Conservation (phyloP, 768 basidiomycete genomes). For the Tephrocybe sp. region DNA sequence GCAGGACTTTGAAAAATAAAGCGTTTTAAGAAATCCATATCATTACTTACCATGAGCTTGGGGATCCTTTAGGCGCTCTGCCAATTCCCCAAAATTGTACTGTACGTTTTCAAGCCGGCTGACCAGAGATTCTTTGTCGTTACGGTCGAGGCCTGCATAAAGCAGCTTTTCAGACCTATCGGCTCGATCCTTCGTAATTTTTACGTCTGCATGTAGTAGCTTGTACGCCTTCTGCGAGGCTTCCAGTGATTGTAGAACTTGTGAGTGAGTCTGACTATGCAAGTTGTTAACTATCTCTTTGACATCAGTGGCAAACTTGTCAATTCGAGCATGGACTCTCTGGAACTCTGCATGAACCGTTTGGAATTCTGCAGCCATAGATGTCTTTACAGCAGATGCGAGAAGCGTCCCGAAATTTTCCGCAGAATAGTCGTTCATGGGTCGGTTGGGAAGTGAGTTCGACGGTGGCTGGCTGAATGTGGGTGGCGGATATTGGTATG, state of each 20-base stretch:
- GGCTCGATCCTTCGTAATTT: conserved; percentile 8
- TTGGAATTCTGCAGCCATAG: conserved; percentile 7
- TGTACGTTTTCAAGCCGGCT: conserved; percentile 19
- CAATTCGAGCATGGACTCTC: conserved; percentile 5
- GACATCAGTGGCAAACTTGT: conserved; percentile 9
- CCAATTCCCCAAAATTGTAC: conserved; percentile 19
- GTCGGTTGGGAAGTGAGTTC: background rate
- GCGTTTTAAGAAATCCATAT: background rate
- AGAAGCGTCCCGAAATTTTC: background rate
- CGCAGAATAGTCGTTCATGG: background rate
- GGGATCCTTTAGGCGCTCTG: conserved; percentile 20
- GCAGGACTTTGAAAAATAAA: background rate
- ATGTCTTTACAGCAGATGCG: conserved; percentile 5
- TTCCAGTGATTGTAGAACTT: conserved; percentile 5
- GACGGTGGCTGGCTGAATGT: background rate
- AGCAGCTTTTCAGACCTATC: conserved; percentile 18
- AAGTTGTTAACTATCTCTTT: background rate
- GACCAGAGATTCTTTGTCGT: conserved; percentile 14
- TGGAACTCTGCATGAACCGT: conserved; percentile 9
- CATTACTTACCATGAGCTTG: conserved; percentile 14
- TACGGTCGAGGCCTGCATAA: conserved; percentile 10
- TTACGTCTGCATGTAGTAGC: conserved; percentile 2
- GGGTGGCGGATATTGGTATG: background rate
- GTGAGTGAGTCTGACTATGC: conserved; percentile 8
- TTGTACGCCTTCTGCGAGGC: conserved; percentile 13